Evolutionary conservation across 1,139 yeast species (phyloP).

Genomic region (Lodderomyces orthopsilosis): DNA sequence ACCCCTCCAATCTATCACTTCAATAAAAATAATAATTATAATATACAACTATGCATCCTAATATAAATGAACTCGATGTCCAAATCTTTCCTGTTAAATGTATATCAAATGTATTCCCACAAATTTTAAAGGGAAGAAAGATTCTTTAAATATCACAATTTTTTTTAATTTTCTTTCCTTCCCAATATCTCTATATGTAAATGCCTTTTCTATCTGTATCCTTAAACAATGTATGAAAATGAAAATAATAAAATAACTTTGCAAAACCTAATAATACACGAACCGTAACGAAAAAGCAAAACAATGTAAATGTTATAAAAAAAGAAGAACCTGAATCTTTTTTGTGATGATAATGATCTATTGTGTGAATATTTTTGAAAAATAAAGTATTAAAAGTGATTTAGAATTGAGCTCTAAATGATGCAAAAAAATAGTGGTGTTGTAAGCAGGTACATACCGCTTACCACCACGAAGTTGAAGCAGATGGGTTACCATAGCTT

Average conservation of each 20-base stretch:
- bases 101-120: conserved; percentile 20
- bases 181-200: not conserved
- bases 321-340: conserved; percentile 8
- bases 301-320: conserved; percentile 11
- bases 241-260: conserved; percentile 1
- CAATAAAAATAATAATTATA: conserved; percentile 8
- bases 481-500: conserved; percentile 34
- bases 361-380: conserved; percentile 2
- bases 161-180: not conserved
- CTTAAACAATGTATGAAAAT: conserved; percentile 3
- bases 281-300: conserved; percentile 6
- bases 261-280: conserved; percentile 1
- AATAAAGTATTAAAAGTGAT: not conserved
- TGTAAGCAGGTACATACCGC: no score
- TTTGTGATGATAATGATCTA: conserved; percentile 3
- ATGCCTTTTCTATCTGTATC: conserved; percentile 5
- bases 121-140: conserved; percentile 20
- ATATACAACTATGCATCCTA: conserved; percentile 14
- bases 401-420: conserved; percentile 2
- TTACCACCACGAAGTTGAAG: conserved; percentile 43
- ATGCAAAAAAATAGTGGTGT: not conserved
- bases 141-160: conserved; percentile 8
- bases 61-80: conserved; percentile 34
- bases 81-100: conserved; percentile 28
- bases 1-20: no score